Base-by-base conservation (phyloP, 768 basidiomycete species). In the Russula vinacea region DNA sequence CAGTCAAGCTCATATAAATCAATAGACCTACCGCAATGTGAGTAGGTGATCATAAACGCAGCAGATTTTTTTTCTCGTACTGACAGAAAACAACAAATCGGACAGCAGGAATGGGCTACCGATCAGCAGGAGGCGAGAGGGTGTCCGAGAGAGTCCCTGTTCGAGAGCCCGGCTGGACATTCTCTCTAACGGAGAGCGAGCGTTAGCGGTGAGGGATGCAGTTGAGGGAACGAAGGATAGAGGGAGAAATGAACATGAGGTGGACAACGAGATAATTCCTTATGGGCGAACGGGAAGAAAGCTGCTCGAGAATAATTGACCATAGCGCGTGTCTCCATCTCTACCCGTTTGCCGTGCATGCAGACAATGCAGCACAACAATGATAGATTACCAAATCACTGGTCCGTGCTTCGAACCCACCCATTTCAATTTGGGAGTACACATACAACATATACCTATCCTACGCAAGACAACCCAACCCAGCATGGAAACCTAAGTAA, bases 71-170 rank as follows among this genome's bases (percentile, higher is more conserved):
- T 61, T 17, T 6, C 0, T 71, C 83, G 70, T 66, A 87, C 88
- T 63, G 14, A 63, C 79, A 58, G 64, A 88, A 82, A 58, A 83
- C 73, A 44, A 85, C 78, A 29, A 82, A 78, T 60, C 88, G 84
- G 62, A 81, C 70, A 84, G 71, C 56, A 87, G 73, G 71, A 89
- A 86, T 5, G 79, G 74, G 70, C 79, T 86, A 59, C 73, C 76
- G 78, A 82, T 78, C 37, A 55, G 16, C 22, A 42, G 22, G 24
- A 51, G 56, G 11, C 49, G 56, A 50, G 33, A 39, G 24, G 53
- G 44, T 5, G 32, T 11, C 40, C 26, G 42, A n/a, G 39, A 33
- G 29, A 60, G 39, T 13, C 32, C 59, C 51, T 35, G 42, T 33
- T 44, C 32, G 9, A 24, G 14, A 39, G 39, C 16, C 59, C 42